Evolutionary conservation across 371 early-diverging fungal genomes (phyloP).

Genomic region (Entomophthora muscae): DNA sequence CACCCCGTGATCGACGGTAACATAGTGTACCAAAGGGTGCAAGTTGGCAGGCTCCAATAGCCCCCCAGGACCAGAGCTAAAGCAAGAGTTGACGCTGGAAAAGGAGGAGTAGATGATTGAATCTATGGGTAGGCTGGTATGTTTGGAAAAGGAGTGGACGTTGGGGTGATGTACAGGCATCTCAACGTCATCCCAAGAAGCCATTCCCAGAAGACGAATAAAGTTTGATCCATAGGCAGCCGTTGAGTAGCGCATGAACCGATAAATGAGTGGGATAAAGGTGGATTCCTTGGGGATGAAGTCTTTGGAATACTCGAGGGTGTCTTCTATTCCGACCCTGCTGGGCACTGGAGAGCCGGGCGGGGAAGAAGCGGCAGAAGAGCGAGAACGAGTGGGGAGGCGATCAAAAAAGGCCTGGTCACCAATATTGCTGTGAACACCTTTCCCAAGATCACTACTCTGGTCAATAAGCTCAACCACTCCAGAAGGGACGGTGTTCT

Average conservation of each 20-base stretch:
- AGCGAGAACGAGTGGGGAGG: not conserved
- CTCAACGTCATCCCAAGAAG: conserved; percentile 26
- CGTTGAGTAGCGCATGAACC: conserved; percentile 57
- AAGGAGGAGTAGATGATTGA: conserved; percentile 48
- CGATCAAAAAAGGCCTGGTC: not conserved
- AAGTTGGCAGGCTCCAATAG: conserved; percentile 27
- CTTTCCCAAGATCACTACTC: not conserved
- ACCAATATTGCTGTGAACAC: not conserved
- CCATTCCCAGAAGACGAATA: conserved; percentile 64
- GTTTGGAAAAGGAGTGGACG: conserved; percentile 51
- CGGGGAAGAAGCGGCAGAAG: not conserved
- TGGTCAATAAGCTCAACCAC: not conserved
- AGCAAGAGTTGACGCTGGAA: conserved; percentile 19
- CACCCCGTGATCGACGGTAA: conserved; percentile 58
- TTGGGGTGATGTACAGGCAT: conserved; percentile 25
- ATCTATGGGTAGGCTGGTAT: conserved; percentile 38
- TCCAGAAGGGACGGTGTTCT: not conserved
- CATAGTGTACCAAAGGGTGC: conserved; percentile 64
- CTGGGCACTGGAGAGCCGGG: conserved; percentile 8
- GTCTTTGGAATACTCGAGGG: not conserved
- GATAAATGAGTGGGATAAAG: conserved; percentile 19
- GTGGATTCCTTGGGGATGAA: conserved; percentile 16
- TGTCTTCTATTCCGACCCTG: conserved; percentile 34
- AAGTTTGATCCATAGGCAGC: conserved; percentile 68
- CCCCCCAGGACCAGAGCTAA: conserved; percentile 14